Base-by-base conservation (phyloP, 2,329 filamentous ascomycete genomes). In the Tolypocladium pustulatum region DNA sequence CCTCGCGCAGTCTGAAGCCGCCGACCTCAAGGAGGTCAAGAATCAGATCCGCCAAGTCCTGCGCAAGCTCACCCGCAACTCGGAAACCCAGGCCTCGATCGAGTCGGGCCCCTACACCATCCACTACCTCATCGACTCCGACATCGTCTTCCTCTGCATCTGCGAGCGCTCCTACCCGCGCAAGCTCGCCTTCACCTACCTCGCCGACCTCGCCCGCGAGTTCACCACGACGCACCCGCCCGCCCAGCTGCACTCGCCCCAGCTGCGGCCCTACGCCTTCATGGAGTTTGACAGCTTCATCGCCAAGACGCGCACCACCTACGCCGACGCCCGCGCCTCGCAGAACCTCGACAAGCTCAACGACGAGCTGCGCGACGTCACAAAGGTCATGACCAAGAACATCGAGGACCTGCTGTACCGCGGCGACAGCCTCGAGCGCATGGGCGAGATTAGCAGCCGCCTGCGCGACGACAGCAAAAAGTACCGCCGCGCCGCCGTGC, bases 301-400 rank as follows among this genome's bases (percentile, higher is more conserved):
- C 75, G 82, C 88, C 71, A 88, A 91, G 71, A 96, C 92, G 46
- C 94, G 93, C 76, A 88, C 91, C 67, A 91, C 92, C 34, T 99
- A 99, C 75, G 90, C 94, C 67, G 94, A 99, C 73, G 86, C 89
- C 58, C 87, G 94, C 64, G 94, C 94, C 20, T 85, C 90, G 17
- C 89, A 92, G 75, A 97, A 97, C 75, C 83, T 99, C 59, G 91
- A 95, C 74, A 91, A 93, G 76, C 80, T 99, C 64, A 97, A 99
- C 71, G 91, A 97, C 70, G 95, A 99, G 81, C 83, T 99, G 64
- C 88, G 92, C 72, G 94, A 97, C 75, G 95, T 99, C 58, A 97
- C 94, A 1, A 92, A 97, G 77, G 92, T 99, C 70, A 99, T 99
- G 95, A 97, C 92, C 58, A 97, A 97, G 84, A 99, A 99, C 74